Conservation (phyloP, 352 stramenopile species). For the Globisporangium cederbergense region DNA sequence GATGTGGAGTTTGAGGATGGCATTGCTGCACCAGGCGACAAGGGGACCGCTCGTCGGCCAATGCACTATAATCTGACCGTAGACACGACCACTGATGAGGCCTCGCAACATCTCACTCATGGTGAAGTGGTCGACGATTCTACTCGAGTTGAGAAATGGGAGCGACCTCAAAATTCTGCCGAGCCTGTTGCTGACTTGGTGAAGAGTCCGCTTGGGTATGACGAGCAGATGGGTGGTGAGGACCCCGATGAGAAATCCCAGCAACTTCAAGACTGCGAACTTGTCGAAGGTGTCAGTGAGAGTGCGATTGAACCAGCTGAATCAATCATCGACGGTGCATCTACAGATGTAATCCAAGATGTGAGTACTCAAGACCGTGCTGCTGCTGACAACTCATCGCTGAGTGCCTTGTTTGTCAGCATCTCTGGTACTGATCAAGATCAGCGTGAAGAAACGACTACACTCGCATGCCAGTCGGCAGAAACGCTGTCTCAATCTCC, state of each 20-base stretch:
- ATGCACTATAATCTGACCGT: background rate
- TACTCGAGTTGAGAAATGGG: background rate
- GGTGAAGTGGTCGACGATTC: background rate
- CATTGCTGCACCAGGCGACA: background rate
- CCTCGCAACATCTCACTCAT: background rate
- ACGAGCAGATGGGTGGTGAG: background rate
- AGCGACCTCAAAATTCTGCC: background rate
- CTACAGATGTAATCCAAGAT: background rate
- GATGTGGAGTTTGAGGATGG: background rate
- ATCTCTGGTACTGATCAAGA: background rate
- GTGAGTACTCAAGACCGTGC: background rate
- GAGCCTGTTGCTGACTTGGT: background rate
- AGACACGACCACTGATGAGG: background rate
- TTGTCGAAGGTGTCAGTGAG: background rate
- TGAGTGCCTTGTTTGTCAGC: background rate
- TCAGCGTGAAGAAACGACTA: background rate
- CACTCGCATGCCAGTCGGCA: background rate
- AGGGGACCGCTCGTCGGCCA: background rate
- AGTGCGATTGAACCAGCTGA: background rate
- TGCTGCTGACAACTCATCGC: background rate
- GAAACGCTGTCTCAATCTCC: too few relatives aligned
- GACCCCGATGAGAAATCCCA: background rate
- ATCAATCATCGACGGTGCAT: background rate
- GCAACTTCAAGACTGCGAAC: conserved; percentile 1
- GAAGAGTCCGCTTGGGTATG: background rate